Percentiles rank a stretch among this genome's conserved stretches.
These are phyloP conservation scores for Edaphochlamys debaryana DNA, from an alignment of 139 green algal species.

Conservation along the genomic window DNA sequence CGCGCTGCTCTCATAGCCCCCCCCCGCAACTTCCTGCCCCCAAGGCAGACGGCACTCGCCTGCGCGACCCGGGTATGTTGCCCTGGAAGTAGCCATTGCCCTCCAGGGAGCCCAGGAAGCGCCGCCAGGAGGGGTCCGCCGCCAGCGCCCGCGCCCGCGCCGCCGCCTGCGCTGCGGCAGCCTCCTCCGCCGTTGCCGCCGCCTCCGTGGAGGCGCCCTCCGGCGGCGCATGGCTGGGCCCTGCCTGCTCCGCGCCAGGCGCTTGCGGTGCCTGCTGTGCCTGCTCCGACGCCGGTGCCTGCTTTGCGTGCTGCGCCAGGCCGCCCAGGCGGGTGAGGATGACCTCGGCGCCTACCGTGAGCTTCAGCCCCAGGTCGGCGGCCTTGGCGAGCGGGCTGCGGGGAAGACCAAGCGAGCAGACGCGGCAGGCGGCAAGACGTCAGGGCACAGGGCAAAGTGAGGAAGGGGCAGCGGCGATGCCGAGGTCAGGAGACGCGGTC, in stretches of 20 bases:
- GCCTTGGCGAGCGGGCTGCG: constrained; percentile 31
- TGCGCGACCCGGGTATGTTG: constrained; percentile 48
- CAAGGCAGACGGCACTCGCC: too few relatives aligned
- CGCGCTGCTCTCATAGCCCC: too few relatives aligned
- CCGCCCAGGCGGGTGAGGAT: constrained; percentile 40
- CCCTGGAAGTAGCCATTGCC: constrained; percentile 57
- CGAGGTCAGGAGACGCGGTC: too few relatives aligned
- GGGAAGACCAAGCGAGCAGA: too few relatives aligned
- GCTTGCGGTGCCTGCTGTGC: not conserved
- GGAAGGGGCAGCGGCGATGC: too few relatives aligned
- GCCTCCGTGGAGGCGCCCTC: not conserved
- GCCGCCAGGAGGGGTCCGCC: constrained; percentile 54
- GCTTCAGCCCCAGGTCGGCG: constrained; percentile 73
- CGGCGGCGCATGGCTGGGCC: not conserved
- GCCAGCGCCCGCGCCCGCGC: not conserved
- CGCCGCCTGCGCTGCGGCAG: constrained; percentile 9
- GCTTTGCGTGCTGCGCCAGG: not conserved
- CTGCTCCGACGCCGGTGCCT: not conserved
- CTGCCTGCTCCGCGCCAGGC: too few relatives aligned
- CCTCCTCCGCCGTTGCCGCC: not conserved
- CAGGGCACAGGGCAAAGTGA: too few relatives aligned
- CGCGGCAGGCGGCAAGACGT: too few relatives aligned
- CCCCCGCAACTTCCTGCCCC: too few relatives aligned
- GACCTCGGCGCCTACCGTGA: constrained; percentile 80
- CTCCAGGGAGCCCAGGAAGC: constrained; percentile 52